phyloP scores from a whole-genome alignment of 495 filamentous ascomycete genomes.

The Astrothelium subdiscretum region DNA sequence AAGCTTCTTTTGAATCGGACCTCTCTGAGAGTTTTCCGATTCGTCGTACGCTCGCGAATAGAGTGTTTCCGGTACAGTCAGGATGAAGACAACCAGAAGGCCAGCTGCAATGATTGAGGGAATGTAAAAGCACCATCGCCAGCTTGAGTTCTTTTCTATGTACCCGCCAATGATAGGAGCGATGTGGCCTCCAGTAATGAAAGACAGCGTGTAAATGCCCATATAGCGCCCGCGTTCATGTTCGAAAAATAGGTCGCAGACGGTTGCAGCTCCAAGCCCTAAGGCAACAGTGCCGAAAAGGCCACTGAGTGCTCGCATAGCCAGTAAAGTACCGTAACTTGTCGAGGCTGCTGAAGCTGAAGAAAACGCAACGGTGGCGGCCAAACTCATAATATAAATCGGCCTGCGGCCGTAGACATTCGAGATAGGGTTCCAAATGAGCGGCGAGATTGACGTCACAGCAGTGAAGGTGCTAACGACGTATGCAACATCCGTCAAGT shows the following conservation, averaged over 20 bases:
- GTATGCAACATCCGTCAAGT: conserved; percentile 17
- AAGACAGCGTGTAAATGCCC: conserved; percentile 16
- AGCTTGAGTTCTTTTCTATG: conserved; percentile 16
- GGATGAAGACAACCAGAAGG: conserved; percentile 14
- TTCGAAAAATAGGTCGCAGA: conserved; percentile 13
- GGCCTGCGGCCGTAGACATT: conserved; percentile 30
- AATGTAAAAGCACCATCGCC: conserved; percentile 23
- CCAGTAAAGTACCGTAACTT: not conserved
- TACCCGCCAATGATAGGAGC: conserved; percentile 13
- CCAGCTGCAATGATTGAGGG: conserved; percentile 16
- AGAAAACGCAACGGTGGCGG: not conserved
- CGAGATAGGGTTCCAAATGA: conserved; percentile 24
- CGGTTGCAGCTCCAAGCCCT: conserved; percentile 6
- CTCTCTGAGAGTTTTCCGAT: not conserved
- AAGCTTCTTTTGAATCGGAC: not conserved
- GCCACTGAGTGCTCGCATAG: not conserved
- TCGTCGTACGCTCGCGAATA: conserved; percentile 9
- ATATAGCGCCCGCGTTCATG: conserved; percentile 14
- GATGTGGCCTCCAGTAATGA: conserved; percentile 8
- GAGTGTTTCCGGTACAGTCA: conserved; percentile 26
- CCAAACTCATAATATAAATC: conserved; percentile 18
- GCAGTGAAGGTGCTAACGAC: conserved; percentile 12
- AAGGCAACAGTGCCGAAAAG: not conserved
- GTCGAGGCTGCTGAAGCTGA: not conserved
- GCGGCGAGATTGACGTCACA: conserved; percentile 20